These are phyloP conservation scores for Fusarium humuli DNA, from an alignment of 2,329 filamentous ascomycete genomes.

Conservation along the genomic window DNA sequence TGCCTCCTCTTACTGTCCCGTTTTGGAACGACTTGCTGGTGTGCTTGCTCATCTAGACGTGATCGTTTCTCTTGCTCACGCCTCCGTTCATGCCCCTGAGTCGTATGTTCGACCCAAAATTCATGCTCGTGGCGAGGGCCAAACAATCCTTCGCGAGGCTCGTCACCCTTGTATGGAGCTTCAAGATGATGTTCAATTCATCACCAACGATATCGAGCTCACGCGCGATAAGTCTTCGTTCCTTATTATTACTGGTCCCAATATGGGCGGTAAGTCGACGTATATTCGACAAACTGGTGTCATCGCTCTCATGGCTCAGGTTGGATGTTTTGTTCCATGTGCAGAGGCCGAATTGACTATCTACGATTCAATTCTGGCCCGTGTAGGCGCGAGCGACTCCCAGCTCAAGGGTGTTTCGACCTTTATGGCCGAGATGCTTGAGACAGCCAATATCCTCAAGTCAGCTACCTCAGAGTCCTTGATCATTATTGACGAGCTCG, in stretches of 20 bases:
- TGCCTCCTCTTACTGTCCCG: constrained; percentile 92
- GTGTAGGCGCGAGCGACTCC: constrained; percentile 94
- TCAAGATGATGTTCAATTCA: constrained; percentile 98
- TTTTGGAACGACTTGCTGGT: constrained; percentile 88
- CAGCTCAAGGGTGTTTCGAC: constrained; percentile 98
- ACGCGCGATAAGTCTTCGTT: constrained; percentile 85
- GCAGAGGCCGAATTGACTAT: constrained; percentile 90
- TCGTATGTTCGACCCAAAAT: constrained; percentile 93
- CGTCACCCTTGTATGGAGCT: constrained; percentile 98
- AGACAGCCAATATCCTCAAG: constrained; percentile 98
- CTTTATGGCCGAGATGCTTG: constrained; percentile 99
- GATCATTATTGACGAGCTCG: constrained; percentile 98
- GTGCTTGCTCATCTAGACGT: constrained; percentile 95
- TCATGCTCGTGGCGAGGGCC: constrained; percentile 86
- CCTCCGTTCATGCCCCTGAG: constrained; percentile 90
- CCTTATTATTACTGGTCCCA: constrained; percentile 95
- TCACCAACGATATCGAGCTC: constrained; percentile 94
- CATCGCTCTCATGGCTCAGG: constrained; percentile 95
- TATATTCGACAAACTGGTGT: constrained; percentile 98
- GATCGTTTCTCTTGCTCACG: constrained; percentile 92
- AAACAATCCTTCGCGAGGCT: constrained; percentile 90
- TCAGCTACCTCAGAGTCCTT: constrained; percentile 94
- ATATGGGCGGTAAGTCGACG: constrained; percentile 99
- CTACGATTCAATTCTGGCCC: constrained; percentile 95
- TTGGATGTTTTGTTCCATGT: constrained; percentile 96